Conservation (phyloP, 371 early-diverging fungal genomes). For the Mortierella sp. region DNA sequence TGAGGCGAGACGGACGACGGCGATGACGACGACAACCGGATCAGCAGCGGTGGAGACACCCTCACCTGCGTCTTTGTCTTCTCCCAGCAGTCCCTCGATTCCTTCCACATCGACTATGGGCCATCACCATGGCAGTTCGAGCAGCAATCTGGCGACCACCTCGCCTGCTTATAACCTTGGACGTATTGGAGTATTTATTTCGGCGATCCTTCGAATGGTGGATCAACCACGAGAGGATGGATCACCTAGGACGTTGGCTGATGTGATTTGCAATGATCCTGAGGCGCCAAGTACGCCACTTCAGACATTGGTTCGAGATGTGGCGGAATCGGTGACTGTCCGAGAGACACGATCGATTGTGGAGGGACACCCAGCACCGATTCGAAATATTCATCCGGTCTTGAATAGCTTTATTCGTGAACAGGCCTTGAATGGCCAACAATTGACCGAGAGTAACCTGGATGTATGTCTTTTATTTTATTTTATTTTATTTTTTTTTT, state of each 20-base stretch:
- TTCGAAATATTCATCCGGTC: conserved; percentile 44
- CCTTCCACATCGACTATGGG: conserved; percentile 15
- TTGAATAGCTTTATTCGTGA: conserved; percentile 50
- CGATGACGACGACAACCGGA: conserved; percentile 11
- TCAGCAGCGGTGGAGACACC: conserved; percentile 10
- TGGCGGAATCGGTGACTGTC: conserved; percentile 45
- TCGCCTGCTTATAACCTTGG: conserved; percentile 52
- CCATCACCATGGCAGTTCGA: conserved; percentile 5
- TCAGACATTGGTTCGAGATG: conserved; percentile 40
- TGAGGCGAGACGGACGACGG: conserved; percentile 23
- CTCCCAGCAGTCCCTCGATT: conserved; percentile 37
- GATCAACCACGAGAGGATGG: conserved; percentile 54
- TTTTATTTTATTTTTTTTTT: not conserved
- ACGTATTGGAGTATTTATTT: conserved; percentile 51
- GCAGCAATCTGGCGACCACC: conserved; percentile 7
- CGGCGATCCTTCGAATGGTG: conserved; percentile 49
- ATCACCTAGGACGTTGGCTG: conserved; percentile 44
- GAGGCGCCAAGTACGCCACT: conserved; percentile 27
- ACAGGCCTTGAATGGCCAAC: conserved; percentile 36
- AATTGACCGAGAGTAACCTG: conserved; percentile 44
- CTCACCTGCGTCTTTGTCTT: conserved; percentile 28
- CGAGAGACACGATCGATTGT: conserved; percentile 45
- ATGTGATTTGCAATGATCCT: conserved; percentile 51
- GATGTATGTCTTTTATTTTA: conserved; percentile 27
- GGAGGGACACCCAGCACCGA: conserved; percentile 44